Conservation (phyloP, 2,329 filamentous ascomycete species). For the Cryphonectria naterciae region DNA sequence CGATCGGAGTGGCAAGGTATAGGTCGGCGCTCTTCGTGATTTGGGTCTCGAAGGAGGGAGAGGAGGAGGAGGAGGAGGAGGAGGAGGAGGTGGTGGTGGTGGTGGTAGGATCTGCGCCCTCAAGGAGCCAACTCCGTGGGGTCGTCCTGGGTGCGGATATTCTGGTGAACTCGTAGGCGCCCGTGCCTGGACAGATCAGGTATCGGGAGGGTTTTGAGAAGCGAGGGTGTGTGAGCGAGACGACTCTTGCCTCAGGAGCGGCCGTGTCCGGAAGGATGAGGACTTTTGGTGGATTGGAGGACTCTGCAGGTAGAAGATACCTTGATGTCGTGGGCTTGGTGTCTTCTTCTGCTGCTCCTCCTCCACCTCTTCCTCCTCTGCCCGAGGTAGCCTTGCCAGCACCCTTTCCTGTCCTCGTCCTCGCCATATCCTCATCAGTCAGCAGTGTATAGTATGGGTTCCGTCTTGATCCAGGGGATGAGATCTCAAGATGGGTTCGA, state of each 20-base stretch:
- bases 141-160: slow-evolving; percentile 56
- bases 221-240: slow-evolving; percentile 64
- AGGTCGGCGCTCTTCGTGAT: slow-evolving; percentile 72
- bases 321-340: slow-evolving; percentile 40
- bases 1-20: slow-evolving; percentile 82
- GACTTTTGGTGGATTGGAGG: slow-evolving; percentile 54
- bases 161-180: slow-evolving; percentile 68
- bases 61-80: background rate
- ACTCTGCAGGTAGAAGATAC: slow-evolving; percentile 46
- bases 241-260: slow-evolving; percentile 57
- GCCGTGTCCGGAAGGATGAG: slow-evolving; percentile 65
- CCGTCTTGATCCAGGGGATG: background rate
- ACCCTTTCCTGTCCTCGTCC: slow-evolving; percentile 52
- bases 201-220: slow-evolving; percentile 60
- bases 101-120: slow-evolving; percentile 33
- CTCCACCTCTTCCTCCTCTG: slow-evolving; percentile 16
- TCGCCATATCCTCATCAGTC: slow-evolving; percentile 46
- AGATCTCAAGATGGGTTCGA: background rate
- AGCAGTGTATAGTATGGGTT: background rate
- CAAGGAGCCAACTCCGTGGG: slow-evolving; percentile 67
- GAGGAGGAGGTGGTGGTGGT: slow-evolving; percentile 5
- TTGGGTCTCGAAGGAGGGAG: slow-evolving; percentile 37
- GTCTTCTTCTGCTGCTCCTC: slow-evolving; percentile 30
- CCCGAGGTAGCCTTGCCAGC: slow-evolving; percentile 36
- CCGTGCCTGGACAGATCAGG: slow-evolving; percentile 63